Conservation (phyloP, 2,329 filamentous ascomycete species). For the Phoma sp. region DNA sequence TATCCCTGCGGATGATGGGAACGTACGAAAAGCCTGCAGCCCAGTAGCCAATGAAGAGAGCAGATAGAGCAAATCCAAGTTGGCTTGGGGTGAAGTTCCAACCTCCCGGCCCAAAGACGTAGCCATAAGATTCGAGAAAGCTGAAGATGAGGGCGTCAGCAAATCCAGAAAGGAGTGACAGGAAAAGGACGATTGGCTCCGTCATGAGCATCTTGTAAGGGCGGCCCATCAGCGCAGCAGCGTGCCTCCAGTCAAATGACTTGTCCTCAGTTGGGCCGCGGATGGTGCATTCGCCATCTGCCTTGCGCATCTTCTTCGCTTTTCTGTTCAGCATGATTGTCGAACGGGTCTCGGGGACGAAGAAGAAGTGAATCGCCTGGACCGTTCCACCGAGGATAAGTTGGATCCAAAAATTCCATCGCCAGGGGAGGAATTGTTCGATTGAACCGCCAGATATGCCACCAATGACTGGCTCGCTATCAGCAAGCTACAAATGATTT, state of each 20-base stretch:
- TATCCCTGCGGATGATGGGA: constrained; percentile 55
- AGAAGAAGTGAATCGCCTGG: constrained; percentile 69
- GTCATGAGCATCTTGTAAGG: constrained; percentile 76
- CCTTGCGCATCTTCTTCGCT: constrained; percentile 74
- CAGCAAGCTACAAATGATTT: neutral
- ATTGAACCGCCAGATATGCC: constrained; percentile 81
- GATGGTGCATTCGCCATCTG: constrained; percentile 52
- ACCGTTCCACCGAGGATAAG: constrained; percentile 76
- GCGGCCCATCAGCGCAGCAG: constrained; percentile 60
- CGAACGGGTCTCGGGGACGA: constrained; percentile 77
- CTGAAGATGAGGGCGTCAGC: constrained; percentile 78
- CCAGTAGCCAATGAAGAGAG: constrained; percentile 69
- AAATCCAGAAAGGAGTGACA: constrained; percentile 75
- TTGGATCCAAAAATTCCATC: constrained; percentile 83
- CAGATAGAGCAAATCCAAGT: constrained; percentile 62
- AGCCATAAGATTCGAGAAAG: constrained; percentile 72
- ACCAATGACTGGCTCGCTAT: constrained; percentile 71
- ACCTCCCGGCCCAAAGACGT: constrained; percentile 65
- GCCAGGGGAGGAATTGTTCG: constrained; percentile 70
- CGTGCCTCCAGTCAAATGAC: constrained; percentile 46
- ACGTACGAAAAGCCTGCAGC: constrained; percentile 66
- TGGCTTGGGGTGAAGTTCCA: constrained; percentile 66
- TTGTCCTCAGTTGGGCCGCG: constrained; percentile 72
- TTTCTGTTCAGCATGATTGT: constrained; percentile 78
- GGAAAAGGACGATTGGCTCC: constrained; percentile 72